Evolutionary conservation across 2,329 filamentous ascomycete species (phyloP).

Genomic region (Trichoderma sp.): DNA sequence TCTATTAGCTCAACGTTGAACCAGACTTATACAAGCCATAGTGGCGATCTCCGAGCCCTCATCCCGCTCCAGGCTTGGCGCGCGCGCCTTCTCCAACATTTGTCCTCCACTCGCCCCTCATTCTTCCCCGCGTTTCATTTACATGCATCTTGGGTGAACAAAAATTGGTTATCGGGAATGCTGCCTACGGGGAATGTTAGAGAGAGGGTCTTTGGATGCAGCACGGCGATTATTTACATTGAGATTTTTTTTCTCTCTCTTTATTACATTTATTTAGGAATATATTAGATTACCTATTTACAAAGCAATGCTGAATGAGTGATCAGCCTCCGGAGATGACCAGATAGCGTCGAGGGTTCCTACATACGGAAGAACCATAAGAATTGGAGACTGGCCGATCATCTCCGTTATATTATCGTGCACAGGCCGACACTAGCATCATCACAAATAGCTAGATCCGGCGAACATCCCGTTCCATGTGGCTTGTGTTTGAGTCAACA

Average conservation of each 20-base stretch:
- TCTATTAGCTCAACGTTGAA: neutral
- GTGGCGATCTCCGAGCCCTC: neutral
- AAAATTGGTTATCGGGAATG: neutral
- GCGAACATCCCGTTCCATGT: neutral
- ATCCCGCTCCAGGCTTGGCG: neutral
- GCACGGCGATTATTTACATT: neutral
- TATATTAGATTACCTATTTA: neutral
- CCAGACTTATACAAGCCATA: neutral
- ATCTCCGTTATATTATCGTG: conserved; percentile 19
- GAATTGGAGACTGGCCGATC: neutral
- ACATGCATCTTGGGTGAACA: neutral
- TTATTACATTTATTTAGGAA: neutral
- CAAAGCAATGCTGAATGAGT: neutral
- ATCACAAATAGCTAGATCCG: neutral
- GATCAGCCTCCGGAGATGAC: neutral
- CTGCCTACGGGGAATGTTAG: neutral
- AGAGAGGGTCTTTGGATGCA: neutral
- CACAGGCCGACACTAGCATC: neutral
- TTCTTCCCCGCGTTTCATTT: neutral
- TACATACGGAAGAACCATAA: neutral
- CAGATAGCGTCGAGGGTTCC: neutral
- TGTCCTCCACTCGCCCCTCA: neutral
- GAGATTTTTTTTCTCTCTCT: neutral
- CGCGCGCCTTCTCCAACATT: conserved; percentile 1
- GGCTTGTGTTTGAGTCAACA: neutral